Evolutionary conservation across 306 rosid species (phyloP).

Genomic region (Begonia loranthoides): DNA sequence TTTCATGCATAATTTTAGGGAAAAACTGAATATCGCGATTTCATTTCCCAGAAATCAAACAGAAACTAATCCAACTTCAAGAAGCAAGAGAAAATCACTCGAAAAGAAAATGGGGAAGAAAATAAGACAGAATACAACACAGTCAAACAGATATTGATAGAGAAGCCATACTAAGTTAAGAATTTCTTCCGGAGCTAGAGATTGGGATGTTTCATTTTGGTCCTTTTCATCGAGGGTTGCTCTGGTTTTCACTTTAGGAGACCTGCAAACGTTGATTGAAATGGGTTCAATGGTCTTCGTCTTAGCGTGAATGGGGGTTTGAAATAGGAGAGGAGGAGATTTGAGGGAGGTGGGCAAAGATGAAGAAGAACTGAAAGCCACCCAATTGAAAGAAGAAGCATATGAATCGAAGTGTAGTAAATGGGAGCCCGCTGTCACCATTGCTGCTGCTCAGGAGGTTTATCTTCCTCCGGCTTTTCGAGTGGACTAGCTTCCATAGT

Average conservation of each 20-base stretch:
- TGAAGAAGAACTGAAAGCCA: conserved; percentile 15
- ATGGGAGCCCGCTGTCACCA: conserved; percentile 16
- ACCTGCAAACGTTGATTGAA: conserved; percentile 4
- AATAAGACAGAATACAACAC: neutral
- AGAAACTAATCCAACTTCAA: no score
- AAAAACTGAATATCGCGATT: neutral
- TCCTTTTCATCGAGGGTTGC: conserved; percentile 49
- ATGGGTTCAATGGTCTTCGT: conserved; percentile 8
- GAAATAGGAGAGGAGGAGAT: conserved; percentile 15
- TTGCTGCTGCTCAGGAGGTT: no score
- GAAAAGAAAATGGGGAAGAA: neutral
- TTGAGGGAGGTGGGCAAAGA: conserved; percentile 11
- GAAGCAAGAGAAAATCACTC: no score
- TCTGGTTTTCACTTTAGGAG: conserved; percentile 25
- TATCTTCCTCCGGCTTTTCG: no score
- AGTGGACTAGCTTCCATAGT: no score
- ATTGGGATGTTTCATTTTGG: conserved; percentile 31
- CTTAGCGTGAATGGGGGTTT: conserved; percentile 10
- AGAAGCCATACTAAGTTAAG: conserved; percentile 28
- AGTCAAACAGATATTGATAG: neutral
- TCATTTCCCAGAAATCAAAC: no score
- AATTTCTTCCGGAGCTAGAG: conserved; percentile 17
- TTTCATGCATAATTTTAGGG: neutral
- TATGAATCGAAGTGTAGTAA: conserved; percentile 4
- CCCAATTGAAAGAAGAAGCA: conserved; percentile 9